These are phyloP conservation scores for Melampsora abietis-canadensis DNA, from an alignment of 1,284 basidiomycete species.

Conservation along the genomic window DNA sequence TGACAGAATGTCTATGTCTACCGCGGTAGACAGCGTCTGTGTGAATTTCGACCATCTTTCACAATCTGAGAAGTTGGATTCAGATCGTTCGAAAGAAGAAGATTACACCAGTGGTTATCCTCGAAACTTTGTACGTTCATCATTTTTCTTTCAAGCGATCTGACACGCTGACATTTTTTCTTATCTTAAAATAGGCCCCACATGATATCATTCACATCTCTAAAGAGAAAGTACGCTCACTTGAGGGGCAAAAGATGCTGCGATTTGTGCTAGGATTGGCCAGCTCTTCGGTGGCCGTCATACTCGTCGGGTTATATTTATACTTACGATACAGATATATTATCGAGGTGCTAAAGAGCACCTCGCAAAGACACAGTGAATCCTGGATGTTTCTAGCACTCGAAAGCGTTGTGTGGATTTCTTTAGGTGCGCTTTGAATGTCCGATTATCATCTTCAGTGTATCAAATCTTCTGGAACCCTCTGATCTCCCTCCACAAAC, in stretches of 20 bases:
- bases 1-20: background rate
- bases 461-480: background rate
- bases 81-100: background rate
- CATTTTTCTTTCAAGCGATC: background rate
- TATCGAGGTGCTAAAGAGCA: background rate
- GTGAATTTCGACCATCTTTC: background rate
- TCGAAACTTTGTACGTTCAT: background rate
- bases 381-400: background rate
- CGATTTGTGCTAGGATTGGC: conserved; percentile 1
- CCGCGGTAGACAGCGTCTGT: background rate
- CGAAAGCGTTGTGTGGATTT: background rate
- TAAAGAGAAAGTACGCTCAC: background rate
- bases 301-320: background rate
- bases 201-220: background rate
- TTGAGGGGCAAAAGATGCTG: background rate
- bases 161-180: background rate
- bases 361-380: background rate
- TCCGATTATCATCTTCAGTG: background rate
- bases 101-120: background rate
- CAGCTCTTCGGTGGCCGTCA: background rate
- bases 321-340: background rate
- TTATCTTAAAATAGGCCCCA: background rate
- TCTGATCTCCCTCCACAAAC: background rate
- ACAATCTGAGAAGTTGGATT: background rate
- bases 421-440: background rate